phyloP scores from a whole-genome alignment of 805 yeast genomes.

The Metschnikowia chrysomelidarum region DNA sequence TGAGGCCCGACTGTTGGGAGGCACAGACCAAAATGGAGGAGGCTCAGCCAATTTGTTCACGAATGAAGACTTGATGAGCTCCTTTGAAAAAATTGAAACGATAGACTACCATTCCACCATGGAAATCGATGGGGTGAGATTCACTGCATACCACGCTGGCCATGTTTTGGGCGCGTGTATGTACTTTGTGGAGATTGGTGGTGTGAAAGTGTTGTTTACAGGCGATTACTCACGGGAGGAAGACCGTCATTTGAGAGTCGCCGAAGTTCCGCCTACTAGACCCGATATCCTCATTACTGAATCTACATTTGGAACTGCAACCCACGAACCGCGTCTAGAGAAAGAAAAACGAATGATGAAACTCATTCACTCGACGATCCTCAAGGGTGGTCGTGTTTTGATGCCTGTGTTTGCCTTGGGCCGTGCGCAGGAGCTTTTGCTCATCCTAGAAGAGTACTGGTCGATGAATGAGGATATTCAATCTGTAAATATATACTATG shows the following conservation, averaged over 20 bases:
- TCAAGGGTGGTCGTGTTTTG: constrained; percentile 87
- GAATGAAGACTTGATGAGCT: constrained; percentile 83
- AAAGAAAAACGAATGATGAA: constrained; percentile 81
- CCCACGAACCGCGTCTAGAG: constrained; percentile 86
- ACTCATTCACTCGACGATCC: constrained; percentile 76
- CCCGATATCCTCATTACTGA: constrained; percentile 93
- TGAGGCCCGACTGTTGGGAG: constrained; percentile 21
- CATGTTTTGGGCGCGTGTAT: constrained; percentile 98
- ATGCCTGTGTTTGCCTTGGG: constrained; percentile 97
- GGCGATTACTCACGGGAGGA: constrained; percentile 97
- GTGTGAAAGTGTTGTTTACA: constrained; percentile 82
- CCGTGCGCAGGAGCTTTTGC: constrained; percentile 88
- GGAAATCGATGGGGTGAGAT: constrained; percentile 90
- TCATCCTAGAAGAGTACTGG: constrained; percentile 96
- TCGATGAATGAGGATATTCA: constrained; percentile 76
- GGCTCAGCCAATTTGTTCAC: constrained; percentile 62
- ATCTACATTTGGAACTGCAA: constrained; percentile 96
- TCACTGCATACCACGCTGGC: constrained; percentile 99
- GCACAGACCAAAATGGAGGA: constrained; percentile 14
- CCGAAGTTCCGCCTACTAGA: constrained; percentile 84
- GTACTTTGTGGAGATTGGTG: constrained; percentile 94
- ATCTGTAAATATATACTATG: constrained; percentile 80
- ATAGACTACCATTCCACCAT: constrained; percentile 94
- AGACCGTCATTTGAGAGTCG: constrained; percentile 91
- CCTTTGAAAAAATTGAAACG: constrained; percentile 89